Evolutionary conservation across 148 eudicot species (phyloP).

Genomic region (Rhododendron molle): DNA sequence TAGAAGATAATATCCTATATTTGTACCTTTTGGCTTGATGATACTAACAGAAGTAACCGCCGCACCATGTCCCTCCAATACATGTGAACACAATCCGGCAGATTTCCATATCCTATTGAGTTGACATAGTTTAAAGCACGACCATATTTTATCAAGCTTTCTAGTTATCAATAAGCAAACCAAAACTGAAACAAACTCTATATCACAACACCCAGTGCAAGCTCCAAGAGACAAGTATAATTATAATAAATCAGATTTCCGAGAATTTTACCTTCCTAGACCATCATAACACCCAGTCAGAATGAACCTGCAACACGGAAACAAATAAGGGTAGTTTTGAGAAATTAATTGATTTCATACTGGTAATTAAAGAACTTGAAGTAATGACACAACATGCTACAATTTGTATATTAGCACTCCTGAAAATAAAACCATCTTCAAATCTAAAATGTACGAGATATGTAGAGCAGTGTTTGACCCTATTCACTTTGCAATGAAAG

Average conservation of each 20-base stretch:
- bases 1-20: background rate
- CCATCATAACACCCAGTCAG: slow-evolving; percentile 91
- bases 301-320: slow-evolving; percentile 49
- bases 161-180: background rate
- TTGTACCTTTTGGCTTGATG: slow-evolving; percentile 50
- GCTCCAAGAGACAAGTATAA: background rate
- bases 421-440: background rate
- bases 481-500: background rate
- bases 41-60: slow-evolving; percentile 66
- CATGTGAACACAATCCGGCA: slow-evolving; percentile 69
- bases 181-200: background rate
- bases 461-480: background rate
- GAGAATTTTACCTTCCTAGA: slow-evolving; percentile 65
- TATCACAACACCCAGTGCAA: background rate
- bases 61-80: slow-evolving; percentile 72
- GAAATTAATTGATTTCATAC: background rate
- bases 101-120: slow-evolving; percentile 68
- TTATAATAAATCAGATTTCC: background rate
- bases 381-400: background rate
- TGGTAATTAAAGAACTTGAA: background rate
- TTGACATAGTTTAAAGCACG: slow-evolving; percentile 2
- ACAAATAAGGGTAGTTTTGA: slow-evolving; percentile 7
- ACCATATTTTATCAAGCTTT: background rate
- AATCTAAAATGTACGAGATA: background rate
- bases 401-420: background rate